These are phyloP conservation scores for Plasmodium vinckei DNA, from an alignment of 169 alveolate genomes.

Conservation along the genomic window DNA sequence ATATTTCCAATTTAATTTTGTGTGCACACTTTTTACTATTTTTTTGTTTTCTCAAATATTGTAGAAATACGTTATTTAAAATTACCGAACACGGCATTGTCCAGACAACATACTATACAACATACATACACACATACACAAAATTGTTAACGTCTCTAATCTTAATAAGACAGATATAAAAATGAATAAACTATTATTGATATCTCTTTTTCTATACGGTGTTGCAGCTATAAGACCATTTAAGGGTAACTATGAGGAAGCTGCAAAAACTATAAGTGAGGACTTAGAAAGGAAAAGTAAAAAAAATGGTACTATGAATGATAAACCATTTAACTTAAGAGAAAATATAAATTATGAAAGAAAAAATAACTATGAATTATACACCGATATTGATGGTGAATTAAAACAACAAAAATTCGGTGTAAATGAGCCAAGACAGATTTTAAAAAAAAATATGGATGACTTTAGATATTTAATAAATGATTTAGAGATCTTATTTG, in stretches of 20 bases:
- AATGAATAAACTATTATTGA: slow-evolving; percentile 20
- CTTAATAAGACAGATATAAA: not conserved
- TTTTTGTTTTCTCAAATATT: not conserved
- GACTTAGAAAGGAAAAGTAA: slow-evolving; percentile 3
- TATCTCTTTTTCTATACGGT: slow-evolving; percentile 26
- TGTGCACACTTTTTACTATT: not conserved
- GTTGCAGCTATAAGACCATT: slow-evolving; percentile 28
- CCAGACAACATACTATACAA: not conserved
- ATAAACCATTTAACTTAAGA: slow-evolving; percentile 31
- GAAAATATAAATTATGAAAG: slow-evolving; percentile 55
- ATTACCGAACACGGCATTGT: no score
- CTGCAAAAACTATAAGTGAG: slow-evolving; percentile 2
- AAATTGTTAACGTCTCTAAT: not conserved
- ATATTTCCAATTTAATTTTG: not conserved
- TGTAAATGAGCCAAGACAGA: slow-evolving; percentile 68
- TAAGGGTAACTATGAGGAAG: not conserved
- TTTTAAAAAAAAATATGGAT: slow-evolving; percentile 26
- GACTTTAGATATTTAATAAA: slow-evolving; percentile 44
- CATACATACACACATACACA: not conserved
- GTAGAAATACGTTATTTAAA: no score
- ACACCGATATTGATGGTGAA: slow-evolving; percentile 21
- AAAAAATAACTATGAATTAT: slow-evolving; percentile 63
- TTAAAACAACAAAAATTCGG: slow-evolving; percentile 24
- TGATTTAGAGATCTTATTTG: slow-evolving; percentile 47
- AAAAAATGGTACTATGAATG: not conserved